These are phyloP conservation scores for Punctularia strigosozonata DNA, from an alignment of 768 basidiomycete genomes.

Conservation along the genomic window DNA sequence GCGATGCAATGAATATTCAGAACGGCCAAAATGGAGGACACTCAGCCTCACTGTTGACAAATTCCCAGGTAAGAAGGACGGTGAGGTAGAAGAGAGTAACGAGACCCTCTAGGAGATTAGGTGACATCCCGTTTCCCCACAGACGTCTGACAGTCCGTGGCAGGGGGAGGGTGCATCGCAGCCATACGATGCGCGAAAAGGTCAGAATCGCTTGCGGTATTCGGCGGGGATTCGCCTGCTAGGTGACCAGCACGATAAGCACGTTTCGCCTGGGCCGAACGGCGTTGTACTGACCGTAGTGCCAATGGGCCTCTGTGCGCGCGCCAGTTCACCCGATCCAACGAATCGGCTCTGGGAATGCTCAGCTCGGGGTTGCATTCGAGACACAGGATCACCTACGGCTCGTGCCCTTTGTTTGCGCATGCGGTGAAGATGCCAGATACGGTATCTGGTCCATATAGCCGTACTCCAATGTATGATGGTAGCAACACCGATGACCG, in stretches of 20 bases:
- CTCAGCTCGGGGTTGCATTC: conserved; percentile 14
- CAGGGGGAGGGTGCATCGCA: too few species aligned
- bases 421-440: conserved; percentile 8
- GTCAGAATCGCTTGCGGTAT: too few species aligned
- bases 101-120: conserved; percentile 16
- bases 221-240: too few species aligned
- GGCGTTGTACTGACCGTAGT: too few species aligned
- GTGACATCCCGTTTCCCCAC: conserved; percentile 11
- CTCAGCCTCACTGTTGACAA: conserved; percentile 15
- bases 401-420: not conserved
- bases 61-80: conserved; percentile 17
- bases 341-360: conserved; percentile 18
- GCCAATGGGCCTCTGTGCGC: too few species aligned
- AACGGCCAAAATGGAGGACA: not conserved
- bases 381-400: not conserved
- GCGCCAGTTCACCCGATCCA: conserved; percentile 7
- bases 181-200: too few species aligned
- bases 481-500: conserved; percentile 9
- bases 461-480: too few species aligned
- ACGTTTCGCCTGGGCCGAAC: too few species aligned
- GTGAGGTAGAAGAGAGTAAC: conserved; percentile 15
- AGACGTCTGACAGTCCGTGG: too few species aligned
- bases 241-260: too few species aligned
- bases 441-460: conserved; percentile 9
- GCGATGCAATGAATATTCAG: not conserved